Percentiles rank a stretch among this genome's conserved stretches.
These are phyloP conservation scores for Ceratobasidium papillatum DNA, from an alignment of 1,284 basidiomycete species.

Conservation along the genomic window DNA sequence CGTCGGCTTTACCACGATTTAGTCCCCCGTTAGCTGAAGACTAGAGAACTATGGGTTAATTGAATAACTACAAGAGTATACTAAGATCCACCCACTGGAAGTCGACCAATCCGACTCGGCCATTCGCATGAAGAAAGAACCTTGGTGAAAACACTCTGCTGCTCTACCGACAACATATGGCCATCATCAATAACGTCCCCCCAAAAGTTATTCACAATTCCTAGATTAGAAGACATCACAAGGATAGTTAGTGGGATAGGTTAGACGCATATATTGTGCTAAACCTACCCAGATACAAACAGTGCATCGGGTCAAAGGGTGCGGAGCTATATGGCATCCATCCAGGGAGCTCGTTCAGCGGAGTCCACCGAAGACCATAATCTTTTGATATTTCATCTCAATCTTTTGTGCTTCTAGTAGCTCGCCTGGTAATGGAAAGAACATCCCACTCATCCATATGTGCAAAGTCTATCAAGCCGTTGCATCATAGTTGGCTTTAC, in stretches of 20 bases:
- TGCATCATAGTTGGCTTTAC: no score
- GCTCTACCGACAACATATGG: constrained; percentile 10
- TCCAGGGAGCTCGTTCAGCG: constrained; percentile 53
- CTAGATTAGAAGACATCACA: neutral
- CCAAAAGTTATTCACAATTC: neutral
- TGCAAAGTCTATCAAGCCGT: no score
- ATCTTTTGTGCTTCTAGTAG: neutral
- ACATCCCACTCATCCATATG: constrained; percentile 11
- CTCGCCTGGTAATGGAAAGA: neutral
- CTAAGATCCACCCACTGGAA: neutral
- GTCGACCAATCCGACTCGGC: constrained; percentile 50
- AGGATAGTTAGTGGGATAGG: neutral
- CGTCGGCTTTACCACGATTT: neutral
- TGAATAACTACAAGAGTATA: neutral
- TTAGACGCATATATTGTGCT: constrained; percentile 38
- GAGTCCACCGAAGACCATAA: constrained; percentile 51
- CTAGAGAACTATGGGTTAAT: neutral
- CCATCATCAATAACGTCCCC: neutral
- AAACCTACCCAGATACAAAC: constrained; percentile 50
- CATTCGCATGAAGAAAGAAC: constrained; percentile 49
- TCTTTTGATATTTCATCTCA: neutral
- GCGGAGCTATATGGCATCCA: constrained; percentile 53
- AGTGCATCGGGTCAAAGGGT: constrained; percentile 56
- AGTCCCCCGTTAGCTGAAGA: neutral
- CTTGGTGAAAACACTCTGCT: constrained; percentile 46